phyloP scores from a whole-genome alignment of 148 eudicot genomes.

The Rhododendron molle region DNA sequence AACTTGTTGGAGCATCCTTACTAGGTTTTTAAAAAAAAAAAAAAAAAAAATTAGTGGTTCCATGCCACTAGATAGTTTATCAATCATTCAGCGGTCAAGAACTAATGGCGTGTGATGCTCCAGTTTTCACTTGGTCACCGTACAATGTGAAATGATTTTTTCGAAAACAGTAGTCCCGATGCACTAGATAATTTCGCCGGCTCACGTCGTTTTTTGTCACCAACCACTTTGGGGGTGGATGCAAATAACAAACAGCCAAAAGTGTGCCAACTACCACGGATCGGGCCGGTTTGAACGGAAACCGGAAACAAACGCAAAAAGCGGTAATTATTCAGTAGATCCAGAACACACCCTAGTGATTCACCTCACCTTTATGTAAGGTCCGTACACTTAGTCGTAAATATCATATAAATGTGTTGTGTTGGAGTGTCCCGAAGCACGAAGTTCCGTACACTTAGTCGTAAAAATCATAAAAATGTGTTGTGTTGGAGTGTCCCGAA shows the following conservation, averaged over 20 bases:
- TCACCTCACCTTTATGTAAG: neutral
- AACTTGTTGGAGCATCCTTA: no score
- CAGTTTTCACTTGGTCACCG: no score
- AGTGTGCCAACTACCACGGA: conserved; percentile 1
- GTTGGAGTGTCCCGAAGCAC: no score
- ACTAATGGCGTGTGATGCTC: no score
- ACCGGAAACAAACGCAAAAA: neutral
- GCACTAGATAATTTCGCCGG: neutral
- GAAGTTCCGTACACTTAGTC: neutral
- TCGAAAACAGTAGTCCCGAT: neutral
- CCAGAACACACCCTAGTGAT: no score
- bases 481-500: no score
- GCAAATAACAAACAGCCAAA: neutral
- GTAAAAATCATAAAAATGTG: no score
- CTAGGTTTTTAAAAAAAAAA: no score
- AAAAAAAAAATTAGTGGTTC: no score
- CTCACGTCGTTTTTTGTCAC: neutral
- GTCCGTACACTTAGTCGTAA: neutral
- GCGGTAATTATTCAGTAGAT: neutral
- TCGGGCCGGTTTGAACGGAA: neutral
- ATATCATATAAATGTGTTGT: no score
- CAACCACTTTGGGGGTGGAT: neutral
- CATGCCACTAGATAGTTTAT: no score
- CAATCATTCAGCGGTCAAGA: no score
- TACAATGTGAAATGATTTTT: neutral